Evolutionary conservation across 805 yeast genomes (phyloP).

Genomic region (Huiozyma naganishii): DNA sequence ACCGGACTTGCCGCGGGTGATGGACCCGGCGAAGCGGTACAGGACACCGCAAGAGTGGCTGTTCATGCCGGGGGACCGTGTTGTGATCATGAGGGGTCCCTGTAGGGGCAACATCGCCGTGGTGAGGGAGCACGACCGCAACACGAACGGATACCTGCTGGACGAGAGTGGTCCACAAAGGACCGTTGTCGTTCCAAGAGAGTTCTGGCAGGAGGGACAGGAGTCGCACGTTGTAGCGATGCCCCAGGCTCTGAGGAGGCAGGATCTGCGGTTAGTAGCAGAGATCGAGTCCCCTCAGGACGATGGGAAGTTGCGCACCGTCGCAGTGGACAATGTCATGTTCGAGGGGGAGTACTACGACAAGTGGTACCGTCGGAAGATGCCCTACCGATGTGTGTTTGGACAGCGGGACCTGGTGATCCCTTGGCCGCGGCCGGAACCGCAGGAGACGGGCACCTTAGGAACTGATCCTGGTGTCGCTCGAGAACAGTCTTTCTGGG

Average conservation of each 20-base stretch:
- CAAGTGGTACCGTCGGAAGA: slow-evolving; percentile 54
- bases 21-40: slow-evolving; percentile 21
- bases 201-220: slow-evolving; percentile 64
- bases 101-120: slow-evolving; percentile 66
- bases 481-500: slow-evolving; percentile 64
- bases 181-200: slow-evolving; percentile 57
- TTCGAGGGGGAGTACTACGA: slow-evolving; percentile 67
- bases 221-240: slow-evolving; percentile 57
- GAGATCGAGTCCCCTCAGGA: slow-evolving; percentile 53
- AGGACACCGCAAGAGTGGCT: slow-evolving; percentile 45
- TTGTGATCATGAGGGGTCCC: slow-evolving; percentile 58
- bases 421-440: slow-evolving; percentile 82
- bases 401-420: slow-evolving; percentile 59
- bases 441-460: slow-evolving; percentile 42
- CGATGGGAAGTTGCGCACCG: slow-evolving; percentile 48
- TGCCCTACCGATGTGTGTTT: slow-evolving; percentile 70
- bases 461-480: slow-evolving; percentile 49
- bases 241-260: slow-evolving; percentile 52
- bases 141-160: slow-evolving; percentile 52
- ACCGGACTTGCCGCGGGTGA: slow-evolving; percentile 25
- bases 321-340: slow-evolving; percentile 67
- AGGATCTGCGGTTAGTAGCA: slow-evolving; percentile 65
- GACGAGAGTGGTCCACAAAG: slow-evolving; percentile 59
- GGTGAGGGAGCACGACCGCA: slow-evolving; percentile 47
- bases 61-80: slow-evolving; percentile 66